Conservation (phyloP, 2,329 filamentous ascomycete species). For the Monilinia laxa region DNA sequence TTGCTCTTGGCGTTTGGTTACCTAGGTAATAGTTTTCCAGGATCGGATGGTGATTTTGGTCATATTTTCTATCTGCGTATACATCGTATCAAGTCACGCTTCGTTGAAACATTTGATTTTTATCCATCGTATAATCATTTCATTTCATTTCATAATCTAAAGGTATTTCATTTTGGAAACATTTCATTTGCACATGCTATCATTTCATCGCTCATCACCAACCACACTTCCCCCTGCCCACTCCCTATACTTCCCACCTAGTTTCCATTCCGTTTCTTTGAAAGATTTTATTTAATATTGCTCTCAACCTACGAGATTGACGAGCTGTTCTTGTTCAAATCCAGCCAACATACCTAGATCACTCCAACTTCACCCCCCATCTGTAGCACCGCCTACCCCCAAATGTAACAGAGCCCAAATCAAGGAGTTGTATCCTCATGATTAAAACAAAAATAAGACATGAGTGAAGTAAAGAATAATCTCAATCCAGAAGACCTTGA, state of each 20-base stretch:
- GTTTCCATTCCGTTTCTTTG: background rate
- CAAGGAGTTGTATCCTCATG: background rate
- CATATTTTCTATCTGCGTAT: too few relatives aligned
- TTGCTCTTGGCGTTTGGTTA: too few relatives aligned
- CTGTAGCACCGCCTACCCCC: background rate
- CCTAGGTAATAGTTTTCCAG: too few relatives aligned
- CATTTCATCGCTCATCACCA: background rate
- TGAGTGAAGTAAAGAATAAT: background rate
- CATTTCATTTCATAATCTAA: background rate
- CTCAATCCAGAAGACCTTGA: background rate
- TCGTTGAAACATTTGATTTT: background rate
- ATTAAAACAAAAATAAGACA: slow-evolving; percentile 7
- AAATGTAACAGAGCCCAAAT: background rate
- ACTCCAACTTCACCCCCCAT: background rate
- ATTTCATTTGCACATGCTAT: slow-evolving; percentile 1
- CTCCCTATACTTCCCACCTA: background rate
- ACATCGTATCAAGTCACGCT: background rate
- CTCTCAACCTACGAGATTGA: background rate
- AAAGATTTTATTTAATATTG: slow-evolving; percentile 4
- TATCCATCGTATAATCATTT: background rate
- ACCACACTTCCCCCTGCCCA: background rate
- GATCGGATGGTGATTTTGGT: too few relatives aligned
- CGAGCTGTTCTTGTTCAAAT: background rate
- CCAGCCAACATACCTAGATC: background rate
- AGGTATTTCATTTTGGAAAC: background rate